Conservation (phyloP, 108 stramenopile species). For the Pelagomonas calceolata region DNA sequence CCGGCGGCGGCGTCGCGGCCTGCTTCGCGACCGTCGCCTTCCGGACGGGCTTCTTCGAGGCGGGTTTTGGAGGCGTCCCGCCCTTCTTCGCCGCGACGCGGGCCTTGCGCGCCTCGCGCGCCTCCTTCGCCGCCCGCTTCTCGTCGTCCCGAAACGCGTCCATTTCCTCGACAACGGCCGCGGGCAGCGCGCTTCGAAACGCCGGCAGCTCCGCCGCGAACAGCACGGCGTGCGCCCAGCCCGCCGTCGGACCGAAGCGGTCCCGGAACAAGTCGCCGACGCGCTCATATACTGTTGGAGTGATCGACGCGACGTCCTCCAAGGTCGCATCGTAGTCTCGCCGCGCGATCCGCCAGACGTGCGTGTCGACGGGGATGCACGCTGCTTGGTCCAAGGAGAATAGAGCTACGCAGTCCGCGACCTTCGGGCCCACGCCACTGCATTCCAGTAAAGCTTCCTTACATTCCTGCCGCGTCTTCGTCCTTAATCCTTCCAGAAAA, state of each 20-base stretch:
- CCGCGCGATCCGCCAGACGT: conserved; percentile 91
- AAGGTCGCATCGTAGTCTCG: conserved; percentile 64
- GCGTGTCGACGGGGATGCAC: conserved; percentile 88
- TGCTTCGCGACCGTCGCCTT: too few species aligned
- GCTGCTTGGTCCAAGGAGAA: conserved; percentile 76
- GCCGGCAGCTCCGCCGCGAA: conserved; percentile 90
- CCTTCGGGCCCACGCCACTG: conserved; percentile 82
- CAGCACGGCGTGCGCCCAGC: conserved; percentile 96
- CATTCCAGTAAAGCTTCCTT: conserved; percentile 59
- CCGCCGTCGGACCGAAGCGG: conserved; percentile 68
- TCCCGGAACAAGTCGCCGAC: conserved; percentile 85
- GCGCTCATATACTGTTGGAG: conserved; percentile 73
- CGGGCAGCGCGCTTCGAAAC: conserved; percentile 56
- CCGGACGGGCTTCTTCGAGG: too few species aligned
- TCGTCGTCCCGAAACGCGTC: not conserved
- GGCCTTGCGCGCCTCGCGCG: too few species aligned
- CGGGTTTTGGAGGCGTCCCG: too few species aligned
- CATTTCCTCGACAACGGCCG: conserved; percentile 52
- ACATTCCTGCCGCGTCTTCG: conserved; percentile 38
- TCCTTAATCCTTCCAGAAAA: conserved; percentile 22
- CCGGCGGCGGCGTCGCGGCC: too few species aligned
- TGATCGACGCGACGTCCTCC: conserved; percentile 64
- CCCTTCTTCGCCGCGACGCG: too few species aligned
- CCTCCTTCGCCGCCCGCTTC: not conserved
- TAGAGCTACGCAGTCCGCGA: conserved; percentile 96